These are phyloP conservation scores for Metarhizium brunneum DNA, from an alignment of 2,329 filamentous ascomycete genomes.

Conservation along the genomic window DNA sequence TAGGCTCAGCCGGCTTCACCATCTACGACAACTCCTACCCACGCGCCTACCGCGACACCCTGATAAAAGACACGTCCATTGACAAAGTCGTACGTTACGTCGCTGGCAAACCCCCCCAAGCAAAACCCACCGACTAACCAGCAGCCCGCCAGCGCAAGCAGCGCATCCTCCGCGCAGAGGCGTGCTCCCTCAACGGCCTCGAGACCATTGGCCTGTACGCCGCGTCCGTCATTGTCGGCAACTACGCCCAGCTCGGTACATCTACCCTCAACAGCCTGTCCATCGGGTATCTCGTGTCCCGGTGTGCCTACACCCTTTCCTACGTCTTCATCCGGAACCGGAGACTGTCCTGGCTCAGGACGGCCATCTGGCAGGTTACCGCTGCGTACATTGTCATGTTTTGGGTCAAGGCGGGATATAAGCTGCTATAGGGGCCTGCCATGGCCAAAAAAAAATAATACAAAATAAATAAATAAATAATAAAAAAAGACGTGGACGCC, in stretches of 20 bases:
- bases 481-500: too few relatives aligned
- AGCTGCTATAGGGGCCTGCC: constrained; percentile 2
- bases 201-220: constrained; percentile 36
- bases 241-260: constrained; percentile 28
- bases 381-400: constrained; percentile 24
- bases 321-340: constrained; percentile 35
- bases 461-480: too few relatives aligned
- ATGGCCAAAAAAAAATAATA: too few relatives aligned
- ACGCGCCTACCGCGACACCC: constrained; percentile 20
- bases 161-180: constrained; percentile 42
- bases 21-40: constrained; percentile 30
- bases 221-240: constrained; percentile 35
- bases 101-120: too few relatives aligned
- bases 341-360: constrained; percentile 27
- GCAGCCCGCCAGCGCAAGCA: constrained; percentile 36
- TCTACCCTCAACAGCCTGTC: constrained; percentile 29
- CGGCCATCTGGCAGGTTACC: constrained; percentile 27
- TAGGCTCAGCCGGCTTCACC: constrained; percentile 11
- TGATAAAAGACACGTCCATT: constrained; percentile 22
- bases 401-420: constrained; percentile 31
- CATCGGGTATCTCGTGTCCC: constrained; percentile 29
- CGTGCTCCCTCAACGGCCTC: constrained; percentile 33
- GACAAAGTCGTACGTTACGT: constrained; percentile 19
- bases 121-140: neutral
- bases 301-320: constrained; percentile 29